phyloP scores from a whole-genome alignment of 768 basidiomycete species.

The Lactifluus hygrophoroides region DNA sequence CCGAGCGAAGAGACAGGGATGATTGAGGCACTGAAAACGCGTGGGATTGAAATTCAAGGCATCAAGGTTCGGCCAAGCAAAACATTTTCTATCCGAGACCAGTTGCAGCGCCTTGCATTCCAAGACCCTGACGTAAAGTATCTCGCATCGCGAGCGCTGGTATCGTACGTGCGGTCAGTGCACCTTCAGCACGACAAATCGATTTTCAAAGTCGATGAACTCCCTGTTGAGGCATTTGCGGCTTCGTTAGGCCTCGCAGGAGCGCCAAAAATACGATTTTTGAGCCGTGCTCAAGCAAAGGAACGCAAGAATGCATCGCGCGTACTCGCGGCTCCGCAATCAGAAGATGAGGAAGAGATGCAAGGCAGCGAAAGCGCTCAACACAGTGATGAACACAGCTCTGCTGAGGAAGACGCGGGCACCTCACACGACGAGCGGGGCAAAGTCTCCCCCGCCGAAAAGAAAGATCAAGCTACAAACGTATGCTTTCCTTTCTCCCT shows the following conservation, averaged over 20 bases:
- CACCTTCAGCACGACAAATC: constrained; percentile 91
- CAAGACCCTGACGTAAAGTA: constrained; percentile 97
- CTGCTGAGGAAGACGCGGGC: not conserved
- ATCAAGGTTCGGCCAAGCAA: constrained; percentile 89
- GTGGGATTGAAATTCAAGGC: constrained; percentile 60
- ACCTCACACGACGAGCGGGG: not conserved
- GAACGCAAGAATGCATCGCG: constrained; percentile 68
- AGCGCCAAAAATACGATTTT: constrained; percentile 90
- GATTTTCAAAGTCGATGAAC: constrained; percentile 77
- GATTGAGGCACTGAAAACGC: constrained; percentile 58
- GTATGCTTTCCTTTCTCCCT: not conserved
- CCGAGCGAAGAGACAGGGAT: constrained; percentile 95
- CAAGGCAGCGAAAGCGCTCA: constrained; percentile 7
- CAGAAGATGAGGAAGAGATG: constrained; percentile 23
- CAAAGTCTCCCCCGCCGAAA: not conserved
- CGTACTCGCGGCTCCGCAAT: constrained; percentile 31
- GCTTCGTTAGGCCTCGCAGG: constrained; percentile 90
- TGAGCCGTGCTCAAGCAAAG: constrained; percentile 58
- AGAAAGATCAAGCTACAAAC: not conserved
- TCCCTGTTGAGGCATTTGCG: constrained; percentile 79
- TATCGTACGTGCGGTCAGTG: constrained; percentile 90
- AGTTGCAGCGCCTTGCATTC: constrained; percentile 88
- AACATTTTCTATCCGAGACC: constrained; percentile 73
- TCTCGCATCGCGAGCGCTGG: constrained; percentile 88
- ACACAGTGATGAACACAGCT: not conserved